A percentile compares a stretch with the other conserved stretches of the same genome.
phyloP scores from a whole-genome alignment of 495 filamentous ascomycete genomes.

The Amniculicola lignicola region DNA sequence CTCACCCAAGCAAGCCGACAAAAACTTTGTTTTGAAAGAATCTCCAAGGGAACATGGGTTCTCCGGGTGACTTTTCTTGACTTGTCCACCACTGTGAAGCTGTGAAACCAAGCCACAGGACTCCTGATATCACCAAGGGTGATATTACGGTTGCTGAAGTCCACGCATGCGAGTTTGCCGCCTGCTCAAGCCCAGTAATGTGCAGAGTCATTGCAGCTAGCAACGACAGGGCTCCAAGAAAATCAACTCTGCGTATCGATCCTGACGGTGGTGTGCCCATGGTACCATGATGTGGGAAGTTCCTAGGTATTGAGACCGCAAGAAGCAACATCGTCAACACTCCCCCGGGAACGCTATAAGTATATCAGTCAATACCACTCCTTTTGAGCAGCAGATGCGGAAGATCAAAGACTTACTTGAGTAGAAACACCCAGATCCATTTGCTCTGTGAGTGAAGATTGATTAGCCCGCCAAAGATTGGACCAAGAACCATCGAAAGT shows the following conservation, averaged over 20 bases:
- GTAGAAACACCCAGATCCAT: conserved; percentile 44
- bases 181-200: conserved; percentile 24
- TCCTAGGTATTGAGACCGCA: conserved; percentile 5
- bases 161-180: conserved; percentile 18
- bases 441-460: conserved; percentile 36
- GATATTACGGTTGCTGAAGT: conserved; percentile 10
- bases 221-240: conserved; percentile 14
- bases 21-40: conserved; percentile 10
- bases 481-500: conserved; percentile 43
- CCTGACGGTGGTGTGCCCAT: not conserved
- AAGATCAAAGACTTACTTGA: too few relatives aligned
- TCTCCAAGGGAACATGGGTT: conserved; percentile 26
- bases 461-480: conserved; percentile 46
- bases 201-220: conserved; percentile 19
- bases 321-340: conserved; percentile 2
- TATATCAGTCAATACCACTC: too few relatives aligned
- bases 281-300: conserved; percentile 24
- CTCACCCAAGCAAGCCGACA: too few relatives aligned
- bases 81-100: not conserved
- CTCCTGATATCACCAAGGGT: conserved; percentile 5
- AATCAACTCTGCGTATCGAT: conserved; percentile 5
- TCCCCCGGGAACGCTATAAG: conserved; percentile 13
- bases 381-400: too few relatives aligned
- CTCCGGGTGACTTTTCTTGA: not conserved
- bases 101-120: conserved; percentile 1